Conservation (phyloP, 1,139 yeast species). For the Protomyces macrosporus region DNA sequence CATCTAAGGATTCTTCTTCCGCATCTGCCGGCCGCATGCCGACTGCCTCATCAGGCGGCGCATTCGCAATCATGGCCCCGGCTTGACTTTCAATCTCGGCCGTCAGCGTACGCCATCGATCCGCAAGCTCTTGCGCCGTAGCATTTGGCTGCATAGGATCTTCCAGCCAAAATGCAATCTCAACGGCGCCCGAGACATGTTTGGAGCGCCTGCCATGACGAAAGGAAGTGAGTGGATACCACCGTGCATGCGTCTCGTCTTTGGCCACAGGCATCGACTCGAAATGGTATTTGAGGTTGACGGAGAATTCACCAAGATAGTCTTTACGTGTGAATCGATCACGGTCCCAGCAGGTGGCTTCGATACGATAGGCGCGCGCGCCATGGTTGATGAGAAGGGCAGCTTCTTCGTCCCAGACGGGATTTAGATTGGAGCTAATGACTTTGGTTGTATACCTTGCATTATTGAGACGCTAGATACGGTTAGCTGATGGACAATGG, state of each 20-base stretch:
- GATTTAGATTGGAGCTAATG: constrained; percentile 37
- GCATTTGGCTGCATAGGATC: constrained; percentile 34
- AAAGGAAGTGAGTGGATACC: constrained; percentile 52
- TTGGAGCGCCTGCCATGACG: constrained; percentile 41
- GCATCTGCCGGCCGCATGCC: constrained; percentile 23
- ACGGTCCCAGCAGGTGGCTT: constrained; percentile 42
- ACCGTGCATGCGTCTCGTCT: constrained; percentile 40
- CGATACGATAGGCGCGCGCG: constrained; percentile 35
- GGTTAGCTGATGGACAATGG: constrained; percentile 35
- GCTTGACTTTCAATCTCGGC: constrained; percentile 29
- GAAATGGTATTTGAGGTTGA: constrained; percentile 47
- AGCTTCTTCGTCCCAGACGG: constrained; percentile 41
- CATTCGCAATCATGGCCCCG: constrained; percentile 1
- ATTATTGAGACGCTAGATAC: constrained; percentile 33
- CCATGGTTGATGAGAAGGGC: constrained; percentile 34
- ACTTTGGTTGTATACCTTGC: constrained; percentile 39
- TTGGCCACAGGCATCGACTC: constrained; percentile 28
- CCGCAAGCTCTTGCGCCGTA: constrained; percentile 28
- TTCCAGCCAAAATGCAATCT: constrained; percentile 49
- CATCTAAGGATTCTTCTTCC: constrained; percentile 7
- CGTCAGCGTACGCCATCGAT: constrained; percentile 29
- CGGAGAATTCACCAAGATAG: constrained; percentile 55
- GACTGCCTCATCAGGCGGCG: constrained; percentile 11
- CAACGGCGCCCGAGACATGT: constrained; percentile 55
- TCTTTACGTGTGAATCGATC: constrained; percentile 38